Evolutionary conservation across 2,329 filamentous ascomycete species (phyloP).

Genomic region (Pyricularia grisea): DNA sequence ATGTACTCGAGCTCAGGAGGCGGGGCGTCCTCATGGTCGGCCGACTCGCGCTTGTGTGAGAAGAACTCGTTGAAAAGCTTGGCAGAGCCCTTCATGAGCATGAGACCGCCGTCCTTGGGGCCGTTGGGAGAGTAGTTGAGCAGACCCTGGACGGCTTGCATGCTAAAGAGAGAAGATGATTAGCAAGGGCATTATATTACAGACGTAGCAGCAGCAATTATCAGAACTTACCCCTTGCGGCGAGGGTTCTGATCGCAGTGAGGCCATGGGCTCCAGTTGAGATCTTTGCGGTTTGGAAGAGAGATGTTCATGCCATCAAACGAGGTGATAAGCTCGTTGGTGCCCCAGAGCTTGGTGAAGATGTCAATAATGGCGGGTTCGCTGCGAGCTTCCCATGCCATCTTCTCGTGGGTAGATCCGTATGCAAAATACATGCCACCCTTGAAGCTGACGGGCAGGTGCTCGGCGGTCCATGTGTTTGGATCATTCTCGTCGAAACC

Average conservation of each 20-base stretch:
- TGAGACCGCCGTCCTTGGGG: conserved; percentile 30
- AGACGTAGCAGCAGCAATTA: not conserved
- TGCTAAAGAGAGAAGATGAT: conserved; percentile 8
- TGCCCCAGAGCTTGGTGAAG: conserved; percentile 30
- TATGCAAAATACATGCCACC: conserved; percentile 17
- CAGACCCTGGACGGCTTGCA: conserved; percentile 15
- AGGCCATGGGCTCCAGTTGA: conserved; percentile 25
- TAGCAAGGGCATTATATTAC: not conserved
- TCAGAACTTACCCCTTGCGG: conserved; percentile 20
- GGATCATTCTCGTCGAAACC: conserved; percentile 28
- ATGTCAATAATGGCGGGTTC: conserved; percentile 29
- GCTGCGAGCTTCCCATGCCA: conserved; percentile 31
- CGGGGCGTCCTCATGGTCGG: conserved; percentile 19
- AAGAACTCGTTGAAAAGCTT: conserved; percentile 35
- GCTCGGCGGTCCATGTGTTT: conserved; percentile 30
- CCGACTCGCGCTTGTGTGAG: conserved; percentile 19
- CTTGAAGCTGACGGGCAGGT: conserved; percentile 32
- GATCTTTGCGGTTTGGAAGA: conserved; percentile 24
- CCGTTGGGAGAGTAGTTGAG: conserved; percentile 31
- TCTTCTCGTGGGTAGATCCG: conserved; percentile 25
- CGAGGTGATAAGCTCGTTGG: conserved; percentile 16
- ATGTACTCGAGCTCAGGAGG: conserved; percentile 13
- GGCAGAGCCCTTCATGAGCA: conserved; percentile 31
- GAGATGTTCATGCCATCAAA: conserved; percentile 29
- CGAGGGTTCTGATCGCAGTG: conserved; percentile 32